phyloP scores from a whole-genome alignment of 148 eudicot species.

The Chenopodium album region DNA sequence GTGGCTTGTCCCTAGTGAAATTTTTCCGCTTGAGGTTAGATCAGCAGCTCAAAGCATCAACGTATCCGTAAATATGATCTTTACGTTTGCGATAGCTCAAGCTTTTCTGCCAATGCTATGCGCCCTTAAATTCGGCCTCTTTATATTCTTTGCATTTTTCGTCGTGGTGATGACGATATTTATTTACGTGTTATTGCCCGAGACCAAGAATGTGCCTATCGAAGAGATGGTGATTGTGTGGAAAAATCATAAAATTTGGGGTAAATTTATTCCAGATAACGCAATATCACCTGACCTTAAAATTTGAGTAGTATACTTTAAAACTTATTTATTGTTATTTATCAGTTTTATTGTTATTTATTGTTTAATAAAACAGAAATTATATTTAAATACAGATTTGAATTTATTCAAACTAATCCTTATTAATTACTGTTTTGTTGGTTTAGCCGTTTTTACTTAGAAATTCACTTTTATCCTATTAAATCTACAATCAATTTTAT shows the following conservation, averaged over 20 bases:
- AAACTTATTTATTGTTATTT: no score
- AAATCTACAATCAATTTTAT: no score
- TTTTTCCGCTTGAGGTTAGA: constrained; percentile 63
- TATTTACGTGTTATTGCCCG: constrained; percentile 53
- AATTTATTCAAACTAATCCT: no score
- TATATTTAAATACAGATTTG: no score
- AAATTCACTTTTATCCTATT: no score
- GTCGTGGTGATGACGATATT: constrained; percentile 50
- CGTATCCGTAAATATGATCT: constrained; percentile 64
- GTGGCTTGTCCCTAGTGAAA: constrained; percentile 67
- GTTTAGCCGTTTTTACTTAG: no score
- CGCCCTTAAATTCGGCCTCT: constrained; percentile 57
- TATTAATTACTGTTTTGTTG: no score
- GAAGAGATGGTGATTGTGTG: constrained; percentile 60
- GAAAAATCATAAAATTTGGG: constrained; percentile 59
- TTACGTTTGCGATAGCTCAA: constrained; percentile 58
- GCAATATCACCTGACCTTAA: background rate
- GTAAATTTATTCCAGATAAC: constrained; percentile 35
- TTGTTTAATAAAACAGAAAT: no score
- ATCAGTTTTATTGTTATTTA: no score
- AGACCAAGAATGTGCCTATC: constrained; percentile 62
- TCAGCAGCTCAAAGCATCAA: constrained; percentile 60
- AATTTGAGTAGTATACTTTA: background rate
- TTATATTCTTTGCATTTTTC: constrained; percentile 55
- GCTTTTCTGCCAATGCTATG: constrained; percentile 55